phyloP scores from a whole-genome alignment of 371 early-diverging fungal species.

The Mortierella sp. region DNA sequence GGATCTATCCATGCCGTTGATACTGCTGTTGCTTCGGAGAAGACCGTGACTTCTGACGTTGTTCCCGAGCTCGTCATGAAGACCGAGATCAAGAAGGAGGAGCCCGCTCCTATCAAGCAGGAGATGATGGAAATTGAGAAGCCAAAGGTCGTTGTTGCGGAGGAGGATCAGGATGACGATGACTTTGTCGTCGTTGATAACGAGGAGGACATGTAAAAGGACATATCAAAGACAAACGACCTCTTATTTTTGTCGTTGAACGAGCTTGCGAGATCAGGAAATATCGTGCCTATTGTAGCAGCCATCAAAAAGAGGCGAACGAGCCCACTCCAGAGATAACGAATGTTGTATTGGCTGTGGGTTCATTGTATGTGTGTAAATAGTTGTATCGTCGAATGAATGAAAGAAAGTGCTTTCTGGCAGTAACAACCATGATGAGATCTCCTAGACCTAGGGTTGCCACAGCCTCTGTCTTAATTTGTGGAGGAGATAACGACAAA shows the following conservation, averaged over 20 bases:
- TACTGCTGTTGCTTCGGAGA: background rate
- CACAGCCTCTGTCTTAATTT: background rate
- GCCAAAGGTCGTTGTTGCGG: background rate
- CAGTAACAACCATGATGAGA: background rate
- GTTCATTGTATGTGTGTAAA: background rate
- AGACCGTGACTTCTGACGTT: background rate
- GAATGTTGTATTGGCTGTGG: background rate
- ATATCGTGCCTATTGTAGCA: background rate
- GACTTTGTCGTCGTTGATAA: conserved; percentile 47
- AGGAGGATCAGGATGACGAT: conserved; percentile 31
- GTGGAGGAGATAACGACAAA: background rate
- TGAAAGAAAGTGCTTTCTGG: background rate
- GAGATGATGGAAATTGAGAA: background rate
- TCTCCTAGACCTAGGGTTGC: background rate
- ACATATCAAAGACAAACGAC: background rate
- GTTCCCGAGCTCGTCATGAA: conserved; percentile 1
- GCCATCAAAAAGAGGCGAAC: background rate
- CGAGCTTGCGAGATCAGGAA: background rate
- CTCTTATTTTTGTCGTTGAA: background rate
- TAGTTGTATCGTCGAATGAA: background rate
- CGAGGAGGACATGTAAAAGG: conserved; percentile 37
- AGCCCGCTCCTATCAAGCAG: background rate
- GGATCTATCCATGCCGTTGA: background rate
- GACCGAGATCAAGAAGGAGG: background rate
- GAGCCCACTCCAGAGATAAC: background rate